A percentile compares a stretch with the other conserved stretches of the same genome.
phyloP scores from a whole-genome alignment of 768 basidiomycete species.

The Serendipita sp. region DNA sequence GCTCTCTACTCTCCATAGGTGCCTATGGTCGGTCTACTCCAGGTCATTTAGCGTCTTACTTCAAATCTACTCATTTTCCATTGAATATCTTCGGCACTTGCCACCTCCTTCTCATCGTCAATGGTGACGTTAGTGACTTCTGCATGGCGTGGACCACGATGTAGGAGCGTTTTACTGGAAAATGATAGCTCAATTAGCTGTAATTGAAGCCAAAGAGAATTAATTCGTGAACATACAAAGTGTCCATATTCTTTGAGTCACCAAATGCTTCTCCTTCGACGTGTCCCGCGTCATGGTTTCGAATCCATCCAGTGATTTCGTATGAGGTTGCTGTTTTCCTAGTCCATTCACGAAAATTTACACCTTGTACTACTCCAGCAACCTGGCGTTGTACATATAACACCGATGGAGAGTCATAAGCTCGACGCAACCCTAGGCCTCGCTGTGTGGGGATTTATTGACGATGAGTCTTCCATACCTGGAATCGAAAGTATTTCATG shows the following conservation, averaged over 20 bases:
- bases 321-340: not conserved
- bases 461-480: not conserved
- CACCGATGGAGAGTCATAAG: not conserved
- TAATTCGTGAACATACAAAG: not conserved
- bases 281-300: not conserved
- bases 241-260: not conserved
- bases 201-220: not conserved
- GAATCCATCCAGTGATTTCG: not conserved
- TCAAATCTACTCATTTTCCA: not conserved
- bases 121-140: not conserved
- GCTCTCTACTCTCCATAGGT: too few species aligned
- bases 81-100: not conserved
- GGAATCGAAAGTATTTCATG: not conserved
- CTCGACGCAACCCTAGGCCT: too few species aligned
- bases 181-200: not conserved
- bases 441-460: not conserved
- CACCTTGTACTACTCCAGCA: not conserved
- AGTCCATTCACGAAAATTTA: not conserved
- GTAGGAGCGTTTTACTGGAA: not conserved
- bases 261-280: slow-evolving; percentile 3
- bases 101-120: not conserved
- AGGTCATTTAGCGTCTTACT: too few species aligned
- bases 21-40: too few species aligned
- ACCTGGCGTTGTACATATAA: not conserved
- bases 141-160: not conserved